Evolutionary conservation across 2,329 filamentous ascomycete genomes (phyloP), one percentile per base, ranked within the genome.

Genomic region (Exophiala spinifera): DNA sequence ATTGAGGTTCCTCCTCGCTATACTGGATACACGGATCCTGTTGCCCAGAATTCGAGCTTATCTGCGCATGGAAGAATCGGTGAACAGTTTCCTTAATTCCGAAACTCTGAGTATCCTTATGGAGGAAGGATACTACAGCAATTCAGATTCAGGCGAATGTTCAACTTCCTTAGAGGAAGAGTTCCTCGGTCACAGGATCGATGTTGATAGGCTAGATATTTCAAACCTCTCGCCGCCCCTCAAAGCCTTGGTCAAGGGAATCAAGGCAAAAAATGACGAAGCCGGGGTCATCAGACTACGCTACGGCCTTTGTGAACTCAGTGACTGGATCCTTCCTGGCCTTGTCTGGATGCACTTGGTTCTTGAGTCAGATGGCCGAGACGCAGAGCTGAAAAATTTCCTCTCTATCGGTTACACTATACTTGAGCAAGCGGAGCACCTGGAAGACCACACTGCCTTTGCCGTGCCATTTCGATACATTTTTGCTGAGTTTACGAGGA

Each of bases 341-440:
- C 53, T 61, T 1, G 52, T 45, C 28, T 56, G 53, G 51, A 50
- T 53, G 51, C 47, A 55, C 13, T 25, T 52, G 37, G 40, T 61
- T 8, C 42, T 61, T 14, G 56, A 48, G n/a, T 49, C 48, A 23
- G 43, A 49, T 43, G 13, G 36, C 28, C 49, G 54, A 15, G 43
- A 36, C 19, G 17, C 25, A 13, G 49, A 50, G 17, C 19, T 59
- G 13, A 36, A 44, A 15, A 45, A 55, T n/a, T 57, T 61, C n/a
- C 37, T 61, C 6, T 11, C 19, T 7, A 46, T 33, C 23, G 52
- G 53, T 44, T 57, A 53, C 46, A 14, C 13, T 17, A 47, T 55
- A 20, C 51, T 61, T 23, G 46, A 49, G 8, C 28, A 46, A 8
- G 33, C 51, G 19, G 40, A 10, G n/a, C 23, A 46, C 3, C 43